Base-by-base conservation (phyloP, 441 rosid species). In the Rhodomyrtus psidioides region DNA sequence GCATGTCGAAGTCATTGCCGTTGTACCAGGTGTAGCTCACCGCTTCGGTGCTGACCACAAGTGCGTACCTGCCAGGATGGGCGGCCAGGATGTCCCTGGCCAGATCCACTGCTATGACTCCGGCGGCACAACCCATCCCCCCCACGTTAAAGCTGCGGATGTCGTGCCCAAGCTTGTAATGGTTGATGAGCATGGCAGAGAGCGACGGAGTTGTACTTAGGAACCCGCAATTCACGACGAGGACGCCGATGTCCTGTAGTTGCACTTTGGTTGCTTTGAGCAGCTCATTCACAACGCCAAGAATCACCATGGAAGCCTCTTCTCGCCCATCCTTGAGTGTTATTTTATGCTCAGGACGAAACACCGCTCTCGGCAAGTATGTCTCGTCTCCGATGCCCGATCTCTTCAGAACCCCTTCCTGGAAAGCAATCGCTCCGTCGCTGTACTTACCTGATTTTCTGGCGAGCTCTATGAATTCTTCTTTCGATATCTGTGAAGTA, bases 61-160 rank as follows among this genome's bases (percentile, higher is more conserved):
- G 89, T 4, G 95, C 98, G 16, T 93, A 93, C 17, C 91, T 87
- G 14, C 92, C 91, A 28, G 92, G 96, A 86, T 93, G 87, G 15
- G 91, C 94, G 27, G 85, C 89, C 88, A 94, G 74, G n/a, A 95
- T 91, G 89, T 95, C 95, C 89, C 87, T 93, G 9, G 96, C 97
- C 46, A 95, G 88, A 87, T 92, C 96, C 84, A 94, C 88, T 6
- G 96, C 94, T 81, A 92, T 90, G 85, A 93, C 84, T 28, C 97
- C 96, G 0, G 96, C 96, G 27, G 95, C 88, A 59, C 97, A 94
- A 0, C 97, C 95, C 98, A 94, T 95, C 13, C 95, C 98, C 30
- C 95, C 96, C 30, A 95, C 93, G 84, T 93, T 94, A 90, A 91
- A 94, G 93, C 93, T 94, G 62, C 88, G 91, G 81, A 94, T 90